Percentiles rank a stretch among this genome's conserved stretches.
Evolutionary conservation across 2,329 filamentous ascomycete genomes (phyloP).

Genomic region (Seiridium cupressi): DNA sequence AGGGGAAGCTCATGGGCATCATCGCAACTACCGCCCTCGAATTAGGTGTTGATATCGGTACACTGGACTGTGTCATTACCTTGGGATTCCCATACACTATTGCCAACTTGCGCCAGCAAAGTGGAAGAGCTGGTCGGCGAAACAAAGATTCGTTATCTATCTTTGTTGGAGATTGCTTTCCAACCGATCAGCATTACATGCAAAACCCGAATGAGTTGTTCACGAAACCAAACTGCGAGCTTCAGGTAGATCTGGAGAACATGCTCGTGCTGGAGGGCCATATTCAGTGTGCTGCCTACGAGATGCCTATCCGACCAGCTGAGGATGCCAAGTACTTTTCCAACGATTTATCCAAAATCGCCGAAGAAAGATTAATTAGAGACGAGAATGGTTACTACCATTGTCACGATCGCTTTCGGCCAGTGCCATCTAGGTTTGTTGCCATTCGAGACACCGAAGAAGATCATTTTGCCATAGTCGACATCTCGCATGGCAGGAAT

Average conservation of each 20-base stretch:
- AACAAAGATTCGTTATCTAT: conserved; percentile 94
- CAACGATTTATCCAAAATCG: conserved; percentile 66
- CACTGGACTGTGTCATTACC: conserved; percentile 88
- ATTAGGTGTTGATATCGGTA: conserved; percentile 92
- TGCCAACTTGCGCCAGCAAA: conserved; percentile 91
- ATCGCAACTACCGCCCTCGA: conserved; percentile 92
- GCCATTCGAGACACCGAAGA: conserved; percentile 86
- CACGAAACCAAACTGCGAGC: conserved; percentile 81
- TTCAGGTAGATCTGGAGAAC: conserved; percentile 90
- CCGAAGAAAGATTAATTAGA: conserved; percentile 68
- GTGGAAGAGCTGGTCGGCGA: conserved; percentile 83
- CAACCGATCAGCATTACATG: conserved; percentile 97
- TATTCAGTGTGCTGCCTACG: conserved; percentile 90
- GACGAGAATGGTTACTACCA: conserved; percentile 85
- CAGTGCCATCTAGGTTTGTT: conserved; percentile 78
- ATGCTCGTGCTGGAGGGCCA: conserved; percentile 91
- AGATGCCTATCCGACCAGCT: conserved; percentile 84
- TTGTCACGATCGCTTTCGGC: conserved; percentile 84
- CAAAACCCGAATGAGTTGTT: conserved; percentile 92
- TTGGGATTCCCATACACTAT: conserved; percentile 96
- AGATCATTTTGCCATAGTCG: conserved; percentile 90
- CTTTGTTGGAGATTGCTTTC: conserved; percentile 83
- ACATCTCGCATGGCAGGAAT: conserved; percentile 80
- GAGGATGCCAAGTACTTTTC: conserved; percentile 81
- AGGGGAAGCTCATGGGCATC: conserved; percentile 88